Base-by-base conservation (phyloP, 169 alveolate species). In the Cryptosporidium meleagridis region DNA sequence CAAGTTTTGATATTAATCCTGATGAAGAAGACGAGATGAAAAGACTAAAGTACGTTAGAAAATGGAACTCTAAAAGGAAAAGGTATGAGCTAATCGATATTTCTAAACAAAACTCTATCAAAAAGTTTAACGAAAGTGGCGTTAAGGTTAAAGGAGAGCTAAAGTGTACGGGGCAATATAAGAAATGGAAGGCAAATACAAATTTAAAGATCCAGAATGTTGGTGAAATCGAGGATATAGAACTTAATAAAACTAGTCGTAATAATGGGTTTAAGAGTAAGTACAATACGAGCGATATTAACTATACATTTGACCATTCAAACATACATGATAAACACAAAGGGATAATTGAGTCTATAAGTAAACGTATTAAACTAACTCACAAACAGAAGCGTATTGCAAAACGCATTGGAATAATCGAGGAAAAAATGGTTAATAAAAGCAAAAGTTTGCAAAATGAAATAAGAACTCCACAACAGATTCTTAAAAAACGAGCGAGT, bases 1-100 rank as follows among this genome's bases (percentile, higher is more conserved):
- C 91, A 0, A 75, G 91, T 65, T 84, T 59, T 85, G 94, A 92
- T 51, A 75, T 92, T 70, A 91, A 68, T n/a, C 94, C 94, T 48
- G 94, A 92, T 84, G 94, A 92, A 58, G 92, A 87, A n/a, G 85
- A 68, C 41, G 94, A 92, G 69, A 45, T 92, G 44, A 92, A 75
- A 41, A 86, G 84, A 65, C 92, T 61, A 29, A 87, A 91, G 31
- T 92, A 55, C 35, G 69, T 87, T 37, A 92, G 92, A 59, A 92
- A 87, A 85, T 92, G 94, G 94, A 91, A 92, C 70, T 73, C 84
- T 31, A 80, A 48, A 35, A 92, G 87, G 86, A 92, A 85, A 37
- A 86, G 71, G 62, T 87, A 91, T n/a, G 91, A 91, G 26, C 1
- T 87, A 21, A 10, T 92, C 39, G 91, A 92, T 71, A 71, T 72